Base-by-base conservation (phyloP, 2,329 filamentous ascomycete species). In the Colletotrichum trifolii region DNA sequence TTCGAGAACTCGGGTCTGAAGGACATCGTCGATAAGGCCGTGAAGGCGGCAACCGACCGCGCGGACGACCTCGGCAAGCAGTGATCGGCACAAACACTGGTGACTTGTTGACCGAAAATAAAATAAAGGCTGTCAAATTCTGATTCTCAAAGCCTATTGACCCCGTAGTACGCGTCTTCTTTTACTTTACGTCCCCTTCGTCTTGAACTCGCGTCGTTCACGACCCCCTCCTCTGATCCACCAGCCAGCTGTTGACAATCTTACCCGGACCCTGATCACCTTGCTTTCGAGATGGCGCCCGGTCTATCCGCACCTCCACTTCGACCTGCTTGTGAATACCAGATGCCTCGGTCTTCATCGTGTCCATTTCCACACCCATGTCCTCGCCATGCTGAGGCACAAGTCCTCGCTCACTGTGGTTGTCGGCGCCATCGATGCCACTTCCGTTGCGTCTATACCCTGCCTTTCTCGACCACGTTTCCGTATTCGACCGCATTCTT, bases 1-100 rank as follows among this genome's bases (percentile, higher is more conserved):
- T 84, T 85, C 40, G 81, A 83, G 68, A 74, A 75, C 35, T 77
- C 77, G 0, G 79, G 79, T 0, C 74, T 84, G 48, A 75, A 78
- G 70, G 76, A 75, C 0, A 77, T 79, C 39, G 82, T 84, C 2
- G 75, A 79, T 64, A 79, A 78, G 65, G 81, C 79, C 0, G 82
- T 84, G 53, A 80, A 79, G 68, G 82, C 82, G 1, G 81, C 82
- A 2, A 75, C 77, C 1, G 70, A 73, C 54, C 76, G 82, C 35
- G 77, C 77, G 0, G 76, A 77, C 56, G 82, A 84, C 73, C 72
- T 67, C 12, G 65, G 65, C 13, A 60, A 60, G 45, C 64, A 67
- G 55, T 71, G 25, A 25, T 25, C 4, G 25, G 4, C 25, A 25
- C 25, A 25, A 1, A 25, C 25, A 25, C 25, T 2, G 25, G 25